A percentile compares a stretch with the other conserved stretches of the same genome.
Conservation (phyloP, 1,139 yeast species). For the Yamadazyma taylorii region DNA sequence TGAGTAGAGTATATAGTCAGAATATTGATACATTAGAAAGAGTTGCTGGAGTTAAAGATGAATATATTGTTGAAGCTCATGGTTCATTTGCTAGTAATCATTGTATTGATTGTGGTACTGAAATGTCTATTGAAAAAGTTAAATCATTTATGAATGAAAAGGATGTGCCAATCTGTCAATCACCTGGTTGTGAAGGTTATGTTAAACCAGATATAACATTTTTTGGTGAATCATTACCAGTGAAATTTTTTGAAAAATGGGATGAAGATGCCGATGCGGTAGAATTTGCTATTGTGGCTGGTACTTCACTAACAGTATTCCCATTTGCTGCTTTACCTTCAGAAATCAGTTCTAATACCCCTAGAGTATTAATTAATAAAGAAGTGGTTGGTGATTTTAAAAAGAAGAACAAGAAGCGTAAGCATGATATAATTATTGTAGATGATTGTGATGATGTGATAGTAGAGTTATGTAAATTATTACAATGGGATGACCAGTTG, state of each 20-base stretch:
- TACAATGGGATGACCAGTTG: constrained; percentile 68
- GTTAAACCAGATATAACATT: constrained; percentile 94
- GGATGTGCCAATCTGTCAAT: constrained; percentile 49
- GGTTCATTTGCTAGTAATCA: constrained; percentile 88
- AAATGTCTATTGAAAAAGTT: constrained; percentile 53
- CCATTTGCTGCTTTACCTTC: constrained; percentile 87
- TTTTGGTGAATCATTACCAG: constrained; percentile 86
- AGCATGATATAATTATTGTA: constrained; percentile 57
- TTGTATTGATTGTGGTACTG: constrained; percentile 70
- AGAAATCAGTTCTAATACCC: constrained; percentile 50
- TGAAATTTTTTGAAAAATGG: constrained; percentile 64
- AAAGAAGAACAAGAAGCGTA: constrained; percentile 36
- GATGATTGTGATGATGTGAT: constrained; percentile 68
- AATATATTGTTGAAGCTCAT: constrained; percentile 82
- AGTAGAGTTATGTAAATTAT: constrained; percentile 44
- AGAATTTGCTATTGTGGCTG: constrained; percentile 86
- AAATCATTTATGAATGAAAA: constrained; percentile 42
- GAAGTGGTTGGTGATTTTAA: constrained; percentile 77
- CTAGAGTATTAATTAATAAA: constrained; percentile 68
- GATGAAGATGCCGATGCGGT: constrained; percentile 59
- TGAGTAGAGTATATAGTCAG: constrained; percentile 81
- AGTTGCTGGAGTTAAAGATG: constrained; percentile 70
- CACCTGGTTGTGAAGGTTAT: constrained; percentile 57
- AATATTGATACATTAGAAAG: constrained; percentile 91
- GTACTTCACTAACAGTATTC: constrained; percentile 83